These are phyloP conservation scores for Keqinozyma sinolaborantium DNA, from an alignment of 1,139 yeast genomes.

Conservation along the genomic window DNA sequence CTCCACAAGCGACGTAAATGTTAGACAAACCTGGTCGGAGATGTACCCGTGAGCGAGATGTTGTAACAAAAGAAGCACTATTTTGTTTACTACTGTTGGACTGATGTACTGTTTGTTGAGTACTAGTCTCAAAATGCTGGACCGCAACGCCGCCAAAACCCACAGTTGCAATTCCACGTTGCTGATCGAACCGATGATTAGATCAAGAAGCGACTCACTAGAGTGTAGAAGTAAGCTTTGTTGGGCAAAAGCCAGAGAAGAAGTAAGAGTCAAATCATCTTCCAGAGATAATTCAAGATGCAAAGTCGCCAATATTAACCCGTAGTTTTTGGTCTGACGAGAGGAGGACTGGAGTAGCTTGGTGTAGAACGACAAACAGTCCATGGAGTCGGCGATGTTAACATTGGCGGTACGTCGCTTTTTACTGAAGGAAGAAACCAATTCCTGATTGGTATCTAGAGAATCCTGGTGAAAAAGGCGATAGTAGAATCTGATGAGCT, in stretches of 20 bases:
- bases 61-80: not conserved
- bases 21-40: not conserved
- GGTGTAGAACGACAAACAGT: constrained; percentile 1
- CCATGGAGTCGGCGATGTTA: no score
- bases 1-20: not conserved
- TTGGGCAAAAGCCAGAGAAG: not conserved
- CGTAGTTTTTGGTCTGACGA: not conserved
- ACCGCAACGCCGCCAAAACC: not conserved
- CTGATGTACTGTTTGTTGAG: not conserved
- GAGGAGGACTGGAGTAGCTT: not conserved
- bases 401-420: no score
- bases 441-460: no score
- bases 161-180: not conserved
- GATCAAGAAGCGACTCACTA: not conserved
- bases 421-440: no score
- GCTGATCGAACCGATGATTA: not conserved
- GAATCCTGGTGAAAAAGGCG: no score
- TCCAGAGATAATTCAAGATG: constrained; percentile 2
- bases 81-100: not conserved
- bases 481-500: no score
- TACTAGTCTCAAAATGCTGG: not conserved
- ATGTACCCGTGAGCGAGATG: not conserved
- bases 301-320: constrained; percentile 3
- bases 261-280: not conserved
- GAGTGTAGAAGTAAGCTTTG: not conserved